phyloP scores from a whole-genome alignment of 2,329 filamentous ascomycete genomes.

The Eurotiales sp. region DNA sequence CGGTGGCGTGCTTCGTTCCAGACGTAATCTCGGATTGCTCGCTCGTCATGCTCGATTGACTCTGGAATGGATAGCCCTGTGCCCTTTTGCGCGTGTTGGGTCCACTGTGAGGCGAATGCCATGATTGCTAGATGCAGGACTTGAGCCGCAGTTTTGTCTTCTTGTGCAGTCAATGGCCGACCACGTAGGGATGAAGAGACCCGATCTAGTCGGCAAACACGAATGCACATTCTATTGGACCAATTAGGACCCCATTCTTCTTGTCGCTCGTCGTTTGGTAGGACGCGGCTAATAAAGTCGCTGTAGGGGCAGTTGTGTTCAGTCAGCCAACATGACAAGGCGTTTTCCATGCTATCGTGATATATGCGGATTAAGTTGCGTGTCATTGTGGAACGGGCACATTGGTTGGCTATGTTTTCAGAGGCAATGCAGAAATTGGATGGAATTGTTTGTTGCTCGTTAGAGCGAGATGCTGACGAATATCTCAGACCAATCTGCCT shows the following conservation, averaged over 20 bases:
- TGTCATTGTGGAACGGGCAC: slow-evolving; percentile 34
- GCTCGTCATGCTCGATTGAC: slow-evolving; percentile 28
- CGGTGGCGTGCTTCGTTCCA: slow-evolving; percentile 43
- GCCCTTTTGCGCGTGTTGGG: slow-evolving; percentile 19
- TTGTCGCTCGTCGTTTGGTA: slow-evolving; percentile 20
- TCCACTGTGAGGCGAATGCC: slow-evolving; percentile 45
- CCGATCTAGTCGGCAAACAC: slow-evolving; percentile 41
- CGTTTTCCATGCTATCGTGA: slow-evolving; percentile 44
- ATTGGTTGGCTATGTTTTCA: slow-evolving; percentile 29
- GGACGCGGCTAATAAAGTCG: slow-evolving; percentile 14
- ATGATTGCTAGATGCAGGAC: slow-evolving; percentile 43
- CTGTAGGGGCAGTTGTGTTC: slow-evolving; percentile 45
- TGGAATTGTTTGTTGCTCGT: neutral
- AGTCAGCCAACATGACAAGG: slow-evolving; percentile 42
- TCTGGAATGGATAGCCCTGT: slow-evolving; percentile 8
- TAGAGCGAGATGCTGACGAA: neutral
- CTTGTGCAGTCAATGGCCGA: slow-evolving; percentile 31
- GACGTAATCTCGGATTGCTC: slow-evolving; percentile 34
- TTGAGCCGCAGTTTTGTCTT: slow-evolving; percentile 37
- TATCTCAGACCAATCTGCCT: neutral
- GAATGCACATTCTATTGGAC: slow-evolving; percentile 42
- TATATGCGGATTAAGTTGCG: slow-evolving; percentile 42
- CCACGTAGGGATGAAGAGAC: slow-evolving; percentile 35
- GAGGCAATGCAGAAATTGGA: slow-evolving; percentile 6
- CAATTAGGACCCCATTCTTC: slow-evolving; percentile 37